Percentiles rank a stretch among this genome's conserved stretches.
phyloP scores from a whole-genome alignment of 768 basidiomycete species.

The Vararia minispora region DNA sequence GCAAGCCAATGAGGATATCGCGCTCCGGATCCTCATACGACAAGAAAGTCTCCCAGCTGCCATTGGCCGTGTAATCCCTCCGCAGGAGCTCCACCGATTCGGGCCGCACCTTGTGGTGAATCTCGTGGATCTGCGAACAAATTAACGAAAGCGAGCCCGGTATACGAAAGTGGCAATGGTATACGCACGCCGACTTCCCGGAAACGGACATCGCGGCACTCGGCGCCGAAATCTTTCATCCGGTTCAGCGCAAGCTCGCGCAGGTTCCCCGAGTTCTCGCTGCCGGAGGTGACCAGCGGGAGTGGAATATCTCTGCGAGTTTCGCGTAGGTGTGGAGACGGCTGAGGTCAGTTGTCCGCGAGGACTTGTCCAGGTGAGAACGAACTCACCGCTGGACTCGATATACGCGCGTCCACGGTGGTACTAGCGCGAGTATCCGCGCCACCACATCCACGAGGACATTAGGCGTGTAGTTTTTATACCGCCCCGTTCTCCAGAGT shows the following conservation, averaged over 20 bases:
- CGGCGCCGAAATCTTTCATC: conserved; percentile 98
- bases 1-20: conserved; percentile 90
- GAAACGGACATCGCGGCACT: conserved; percentile 94
- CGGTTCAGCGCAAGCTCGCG: conserved; percentile 92
- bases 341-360: not conserved
- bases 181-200: conserved; percentile 89
- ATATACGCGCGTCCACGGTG: conserved; percentile 98
- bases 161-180: not conserved
- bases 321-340: not conserved
- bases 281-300: conserved; percentile 92
- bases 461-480: conserved; percentile 99
- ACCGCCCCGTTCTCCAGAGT: conserved; percentile 92
- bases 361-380: not conserved
- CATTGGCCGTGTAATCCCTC: conserved; percentile 93
- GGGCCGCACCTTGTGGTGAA: conserved; percentile 94
- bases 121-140: conserved; percentile 78
- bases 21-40: conserved; percentile 97
- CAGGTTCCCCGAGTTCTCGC: conserved; percentile 95
- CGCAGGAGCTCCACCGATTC: conserved; percentile 92
- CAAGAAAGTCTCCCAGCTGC: conserved; percentile 99
- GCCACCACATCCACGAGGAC: conserved; percentile 97
- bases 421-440: conserved; percentile 88
- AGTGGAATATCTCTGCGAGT: conserved; percentile 82
- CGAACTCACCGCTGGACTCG: conserved; percentile 77
- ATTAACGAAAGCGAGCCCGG: conserved; percentile 4